A percentile compares a stretch with the other conserved stretches of the same genome.
Conservation (phyloP, 2,329 filamentous ascomycete genomes). For the Fusarium luffae region DNA sequence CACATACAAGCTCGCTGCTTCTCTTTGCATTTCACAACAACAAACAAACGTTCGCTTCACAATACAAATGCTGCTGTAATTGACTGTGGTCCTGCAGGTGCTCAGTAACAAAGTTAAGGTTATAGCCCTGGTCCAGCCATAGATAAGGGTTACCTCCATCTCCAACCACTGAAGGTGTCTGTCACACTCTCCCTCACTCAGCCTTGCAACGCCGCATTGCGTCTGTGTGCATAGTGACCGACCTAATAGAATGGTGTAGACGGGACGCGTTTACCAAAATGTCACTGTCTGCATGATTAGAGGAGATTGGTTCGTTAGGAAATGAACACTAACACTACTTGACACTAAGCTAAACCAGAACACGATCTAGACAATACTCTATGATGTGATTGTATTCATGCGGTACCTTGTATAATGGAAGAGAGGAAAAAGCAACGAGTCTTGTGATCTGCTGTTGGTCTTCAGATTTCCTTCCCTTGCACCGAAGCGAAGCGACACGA, state of each 20-base stretch:
- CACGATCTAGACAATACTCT: background rate
- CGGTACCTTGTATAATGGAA: background rate
- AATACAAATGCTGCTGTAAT: background rate
- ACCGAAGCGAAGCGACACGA: background rate
- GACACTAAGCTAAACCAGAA: background rate
- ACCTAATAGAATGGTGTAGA: background rate
- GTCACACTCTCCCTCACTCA: constrained; percentile 2
- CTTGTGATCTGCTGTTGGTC: background rate
- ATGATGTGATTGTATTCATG: background rate
- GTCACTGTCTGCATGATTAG: background rate
- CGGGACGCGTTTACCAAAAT: background rate
- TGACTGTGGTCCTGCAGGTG: background rate
- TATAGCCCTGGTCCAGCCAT: constrained; percentile 5
- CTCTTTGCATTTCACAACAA: background rate
- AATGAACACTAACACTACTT: background rate
- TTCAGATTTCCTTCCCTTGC: background rate
- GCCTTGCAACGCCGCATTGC: constrained; percentile 9
- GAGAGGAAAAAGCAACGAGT: background rate
- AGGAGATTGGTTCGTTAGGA: background rate
- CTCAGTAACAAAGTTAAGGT: constrained; percentile 20
- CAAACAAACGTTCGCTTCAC: background rate
- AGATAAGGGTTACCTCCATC: constrained; percentile 13
- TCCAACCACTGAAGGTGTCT: background rate
- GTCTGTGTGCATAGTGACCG: background rate
- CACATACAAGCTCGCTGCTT: background rate